Conservation (phyloP, 2,329 filamentous ascomycete genomes). For the Xylaria sp. region DNA sequence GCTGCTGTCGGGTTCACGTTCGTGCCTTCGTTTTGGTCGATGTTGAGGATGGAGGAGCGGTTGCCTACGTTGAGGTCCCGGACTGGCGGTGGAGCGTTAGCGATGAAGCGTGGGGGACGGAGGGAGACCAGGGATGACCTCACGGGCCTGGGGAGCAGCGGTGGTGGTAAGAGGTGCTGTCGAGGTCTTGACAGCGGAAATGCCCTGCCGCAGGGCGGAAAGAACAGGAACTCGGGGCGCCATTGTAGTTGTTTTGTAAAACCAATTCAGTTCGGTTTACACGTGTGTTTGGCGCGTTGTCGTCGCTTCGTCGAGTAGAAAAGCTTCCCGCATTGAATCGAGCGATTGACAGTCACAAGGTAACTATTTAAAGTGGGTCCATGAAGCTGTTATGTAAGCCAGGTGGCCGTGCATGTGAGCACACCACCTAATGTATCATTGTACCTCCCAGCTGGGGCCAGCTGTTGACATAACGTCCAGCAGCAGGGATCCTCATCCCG, state of each 20-base stretch:
- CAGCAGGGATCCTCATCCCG: not conserved
- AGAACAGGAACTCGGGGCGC: conserved; percentile 36
- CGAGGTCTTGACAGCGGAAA: conserved; percentile 20
- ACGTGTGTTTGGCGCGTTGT: not conserved
- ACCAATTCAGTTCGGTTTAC: not conserved
- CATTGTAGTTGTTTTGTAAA: conserved; percentile 32
- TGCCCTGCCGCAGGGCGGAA: conserved; percentile 24
- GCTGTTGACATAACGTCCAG: not conserved
- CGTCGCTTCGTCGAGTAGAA: conserved; percentile 1
- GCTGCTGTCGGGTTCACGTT: conserved; percentile 8
- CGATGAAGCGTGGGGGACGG: not conserved
- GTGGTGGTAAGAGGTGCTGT: conserved; percentile 27
- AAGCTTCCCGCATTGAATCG: not conserved
- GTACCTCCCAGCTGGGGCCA: not conserved
- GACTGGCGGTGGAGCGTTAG: not conserved
- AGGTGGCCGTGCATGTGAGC: not conserved
- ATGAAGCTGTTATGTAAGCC: not conserved
- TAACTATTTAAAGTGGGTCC: conserved; percentile 7
- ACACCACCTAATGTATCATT: not conserved
- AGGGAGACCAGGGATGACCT: conserved; percentile 5
- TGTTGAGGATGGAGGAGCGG: conserved; percentile 23
- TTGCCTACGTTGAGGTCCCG: conserved; percentile 1
- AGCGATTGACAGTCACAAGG: not conserved
- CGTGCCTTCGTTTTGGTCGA: conserved; percentile 12
- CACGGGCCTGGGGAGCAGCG: conserved; percentile 23